Evolutionary conservation across 2,329 filamentous ascomycete species (phyloP).

Genomic region (Fusarium poae): DNA sequence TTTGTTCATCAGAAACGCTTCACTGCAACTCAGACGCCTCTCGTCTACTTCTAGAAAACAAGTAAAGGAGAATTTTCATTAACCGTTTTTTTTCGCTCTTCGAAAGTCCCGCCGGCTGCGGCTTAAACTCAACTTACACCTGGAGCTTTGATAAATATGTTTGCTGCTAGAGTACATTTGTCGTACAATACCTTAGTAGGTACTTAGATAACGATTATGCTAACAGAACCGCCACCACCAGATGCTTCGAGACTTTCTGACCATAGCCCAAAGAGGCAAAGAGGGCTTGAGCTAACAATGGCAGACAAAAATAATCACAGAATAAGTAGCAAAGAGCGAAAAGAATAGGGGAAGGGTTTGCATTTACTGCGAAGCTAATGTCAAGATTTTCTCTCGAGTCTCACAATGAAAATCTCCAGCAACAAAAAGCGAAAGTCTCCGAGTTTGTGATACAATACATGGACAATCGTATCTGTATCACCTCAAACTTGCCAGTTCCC

Average conservation of each 20-base stretch:
- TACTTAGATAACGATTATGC: neutral
- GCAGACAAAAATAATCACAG: slow-evolving; percentile 2
- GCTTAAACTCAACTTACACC: slow-evolving; percentile 19
- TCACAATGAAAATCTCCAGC: slow-evolving; percentile 8
- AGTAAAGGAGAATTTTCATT: slow-evolving; percentile 1
- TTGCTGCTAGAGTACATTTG: neutral
- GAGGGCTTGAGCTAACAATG: slow-evolving; percentile 1
- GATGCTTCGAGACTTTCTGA: slow-evolving; percentile 36
- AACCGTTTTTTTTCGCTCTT: slow-evolving; percentile 1
- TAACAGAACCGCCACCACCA: slow-evolving; percentile 27
- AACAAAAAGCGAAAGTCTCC: slow-evolving; percentile 14
- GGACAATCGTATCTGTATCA: neutral
- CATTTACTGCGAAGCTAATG: neutral
- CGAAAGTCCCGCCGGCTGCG: slow-evolving; percentile 1
- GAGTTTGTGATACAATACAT: slow-evolving; percentile 9
- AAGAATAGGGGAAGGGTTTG: slow-evolving; percentile 1
- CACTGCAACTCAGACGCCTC: slow-evolving; percentile 15
- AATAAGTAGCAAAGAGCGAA: neutral
- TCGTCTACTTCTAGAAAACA: slow-evolving; percentile 15
- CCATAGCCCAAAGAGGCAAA: slow-evolving; percentile 27
- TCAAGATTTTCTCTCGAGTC: neutral
- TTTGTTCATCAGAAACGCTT: neutral
- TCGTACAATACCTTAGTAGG: neutral
- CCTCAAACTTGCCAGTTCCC: neutral
- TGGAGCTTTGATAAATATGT: neutral